Base-by-base conservation (phyloP, 2,329 filamentous ascomycete species). In the Colletotrichum sp. region DNA sequence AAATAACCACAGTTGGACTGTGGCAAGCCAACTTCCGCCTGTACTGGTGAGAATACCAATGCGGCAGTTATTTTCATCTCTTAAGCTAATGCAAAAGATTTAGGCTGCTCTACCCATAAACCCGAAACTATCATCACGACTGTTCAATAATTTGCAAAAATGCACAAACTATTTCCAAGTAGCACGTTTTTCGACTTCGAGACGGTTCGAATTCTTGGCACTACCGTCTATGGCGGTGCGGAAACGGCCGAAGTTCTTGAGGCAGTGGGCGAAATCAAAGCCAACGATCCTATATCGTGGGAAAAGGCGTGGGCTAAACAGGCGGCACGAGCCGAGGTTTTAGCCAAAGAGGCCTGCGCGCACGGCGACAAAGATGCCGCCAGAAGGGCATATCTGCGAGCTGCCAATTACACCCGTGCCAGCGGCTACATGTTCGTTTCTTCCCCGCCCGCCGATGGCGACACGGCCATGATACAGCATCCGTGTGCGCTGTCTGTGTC, bases 151-250 rank as follows among this genome's bases (percentile, higher is more conserved):
- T n/a, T 16, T 59, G 12, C 44, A 16, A 59, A 18, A 26, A 59
- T 59, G 55, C 55, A 59, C 24, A 59, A 59, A 59, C 16, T 59
- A 18, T 59, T 59, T 8, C 55, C 24, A 2, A 59, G 9, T 1
- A 59, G 55, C 55, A 59, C 72, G 24, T 87, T 87, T 72, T 88
- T 86, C 81, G 80, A 88, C 77, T 88, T 89, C 76, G 87, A 89
- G 77, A 78, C 81, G 4, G 60, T 86, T 16, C 84, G 87, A 7
- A 63, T 89, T 30, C 83, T 88, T 8, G 84, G 82, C 52, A 85
- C 78, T 3, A 81, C 85, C 0, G 80, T 82, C 1, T 79, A 77
- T 24, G 82, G 81, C 4, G 87, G 87, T 1, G 80, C 80, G 63
- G 87, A 88, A 4, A 79, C 85, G 3, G 85, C 81, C 30, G 87